phyloP scores from a whole-genome alignment of 2,329 filamentous ascomycete genomes.

The Cercospora sp. region DNA sequence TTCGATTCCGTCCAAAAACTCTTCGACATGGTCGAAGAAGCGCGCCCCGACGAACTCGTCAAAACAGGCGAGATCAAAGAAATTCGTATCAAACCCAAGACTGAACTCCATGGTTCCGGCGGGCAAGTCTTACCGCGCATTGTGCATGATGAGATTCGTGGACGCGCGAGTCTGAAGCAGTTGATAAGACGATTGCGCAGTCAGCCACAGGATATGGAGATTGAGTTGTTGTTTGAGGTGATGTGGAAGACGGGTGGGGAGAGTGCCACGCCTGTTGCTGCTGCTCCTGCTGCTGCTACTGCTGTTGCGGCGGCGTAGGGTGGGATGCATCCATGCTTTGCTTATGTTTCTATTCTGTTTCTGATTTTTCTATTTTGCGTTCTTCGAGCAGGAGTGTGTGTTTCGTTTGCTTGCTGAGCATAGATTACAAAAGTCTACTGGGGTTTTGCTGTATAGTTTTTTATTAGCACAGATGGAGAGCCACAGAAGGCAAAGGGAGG shows the following conservation, averaged over 20 bases:
- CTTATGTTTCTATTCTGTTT: too few species aligned
- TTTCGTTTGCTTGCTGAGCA: neutral
- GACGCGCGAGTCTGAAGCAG: conserved; percentile 17
- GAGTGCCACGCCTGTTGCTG: neutral
- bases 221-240: conserved; percentile 20
- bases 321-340: neutral
- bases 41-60: conserved; percentile 17
- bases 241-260: conserved; percentile 15
- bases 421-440: neutral
- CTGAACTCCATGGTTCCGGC: conserved; percentile 12
- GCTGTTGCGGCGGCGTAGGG: neutral
- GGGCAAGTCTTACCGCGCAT: conserved; percentile 17
- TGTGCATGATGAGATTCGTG: conserved; percentile 19
- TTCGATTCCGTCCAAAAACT: conserved; percentile 16
- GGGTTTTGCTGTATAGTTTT: neutral
- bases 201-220: conserved; percentile 17
- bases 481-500: neutral
- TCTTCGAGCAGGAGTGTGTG: neutral
- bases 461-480: neutral
- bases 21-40: conserved; percentile 20
- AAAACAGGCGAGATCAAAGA: conserved; percentile 16
- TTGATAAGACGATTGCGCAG: conserved; percentile 18
- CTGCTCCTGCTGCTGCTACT: neutral
- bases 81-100: conserved; percentile 18
- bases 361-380: neutral